Percentiles rank a stretch among this genome's conserved stretches.
These are phyloP conservation scores for Penicillium sclerotigenum DNA, from an alignment of 2,329 filamentous ascomycete species.

Conservation along the genomic window DNA sequence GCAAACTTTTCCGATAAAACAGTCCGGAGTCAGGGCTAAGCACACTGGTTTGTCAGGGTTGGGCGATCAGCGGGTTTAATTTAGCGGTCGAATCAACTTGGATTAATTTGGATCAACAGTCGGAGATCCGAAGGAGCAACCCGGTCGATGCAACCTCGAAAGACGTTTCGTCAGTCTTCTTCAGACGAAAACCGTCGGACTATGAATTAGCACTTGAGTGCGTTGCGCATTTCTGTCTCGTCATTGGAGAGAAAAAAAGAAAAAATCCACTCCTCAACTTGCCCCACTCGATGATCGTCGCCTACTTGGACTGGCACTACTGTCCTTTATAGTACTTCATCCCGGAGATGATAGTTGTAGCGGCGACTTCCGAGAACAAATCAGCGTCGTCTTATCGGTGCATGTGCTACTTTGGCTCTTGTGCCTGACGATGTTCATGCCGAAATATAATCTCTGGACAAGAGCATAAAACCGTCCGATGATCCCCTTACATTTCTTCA, in stretches of 20 bases:
- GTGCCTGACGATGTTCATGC: constrained; percentile 3
- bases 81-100: constrained; percentile 10
- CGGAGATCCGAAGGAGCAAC: constrained; percentile 18
- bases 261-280: neutral
- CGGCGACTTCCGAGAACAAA: constrained; percentile 26
- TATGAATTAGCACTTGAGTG: neutral
- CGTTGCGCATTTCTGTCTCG: neutral
- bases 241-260: constrained; percentile 1
- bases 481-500: neutral
- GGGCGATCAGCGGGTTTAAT: constrained; percentile 19
- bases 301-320: neutral
- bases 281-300: constrained; percentile 9
- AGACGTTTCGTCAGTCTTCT: neutral
- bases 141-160: constrained; percentile 21
- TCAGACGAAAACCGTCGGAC: constrained; percentile 9
- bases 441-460: neutral
- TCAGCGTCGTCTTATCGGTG: constrained; percentile 26
- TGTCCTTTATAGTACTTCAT: neutral
- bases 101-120: neutral
- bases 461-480: neutral
- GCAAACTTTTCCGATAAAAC: neutral
- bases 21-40: neutral
- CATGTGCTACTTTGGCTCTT: constrained; percentile 26
- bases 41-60: neutral
- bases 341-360: neutral